Percentiles rank a stretch among this genome's conserved stretches.
These are phyloP conservation scores for Penicillium manginii DNA, from an alignment of 495 filamentous ascomycete species.

Conservation along the genomic window DNA sequence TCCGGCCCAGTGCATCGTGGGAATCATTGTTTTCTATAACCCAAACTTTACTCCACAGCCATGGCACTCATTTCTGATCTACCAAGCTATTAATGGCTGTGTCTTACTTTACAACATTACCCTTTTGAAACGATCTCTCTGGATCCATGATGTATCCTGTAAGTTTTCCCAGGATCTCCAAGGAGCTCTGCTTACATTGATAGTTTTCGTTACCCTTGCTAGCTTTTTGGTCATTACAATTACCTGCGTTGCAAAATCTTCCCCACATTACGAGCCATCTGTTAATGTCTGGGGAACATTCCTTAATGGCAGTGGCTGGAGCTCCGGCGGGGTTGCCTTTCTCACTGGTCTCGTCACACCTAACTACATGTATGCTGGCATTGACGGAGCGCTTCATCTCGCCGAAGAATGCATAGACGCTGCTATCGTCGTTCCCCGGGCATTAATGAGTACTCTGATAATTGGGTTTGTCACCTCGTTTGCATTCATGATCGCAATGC, in stretches of 20 bases:
- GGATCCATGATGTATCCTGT: slow-evolving; percentile 35
- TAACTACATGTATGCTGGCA: slow-evolving; percentile 35
- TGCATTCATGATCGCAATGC: slow-evolving; percentile 32
- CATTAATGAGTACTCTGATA: slow-evolving; percentile 31
- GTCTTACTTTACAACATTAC: slow-evolving; percentile 30
- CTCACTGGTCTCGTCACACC: slow-evolving; percentile 34
- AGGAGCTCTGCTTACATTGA: background rate
- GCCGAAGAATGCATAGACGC: slow-evolving; percentile 37
- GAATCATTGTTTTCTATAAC: slow-evolving; percentile 26
- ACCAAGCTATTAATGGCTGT: slow-evolving; percentile 35
- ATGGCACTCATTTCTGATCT: slow-evolving; percentile 45
- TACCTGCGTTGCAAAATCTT: slow-evolving; percentile 28
- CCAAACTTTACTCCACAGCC: slow-evolving; percentile 23
- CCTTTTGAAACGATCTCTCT: slow-evolving; percentile 24
- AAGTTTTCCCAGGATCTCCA: slow-evolving; percentile 9
- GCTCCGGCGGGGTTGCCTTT: slow-evolving; percentile 30
- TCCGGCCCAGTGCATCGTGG: slow-evolving; percentile 25
- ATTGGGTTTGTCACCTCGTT: slow-evolving; percentile 36
- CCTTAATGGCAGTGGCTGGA: slow-evolving; percentile 36
- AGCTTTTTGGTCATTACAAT: slow-evolving; percentile 27
- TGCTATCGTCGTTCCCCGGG: slow-evolving; percentile 27
- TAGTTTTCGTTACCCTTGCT: slow-evolving; percentile 21
- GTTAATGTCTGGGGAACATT: slow-evolving; percentile 32
- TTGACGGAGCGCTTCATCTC: slow-evolving; percentile 41
- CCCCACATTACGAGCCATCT: slow-evolving; percentile 22